Conservation (phyloP, 1,284 basidiomycete species). For the Pascua sp. region DNA sequence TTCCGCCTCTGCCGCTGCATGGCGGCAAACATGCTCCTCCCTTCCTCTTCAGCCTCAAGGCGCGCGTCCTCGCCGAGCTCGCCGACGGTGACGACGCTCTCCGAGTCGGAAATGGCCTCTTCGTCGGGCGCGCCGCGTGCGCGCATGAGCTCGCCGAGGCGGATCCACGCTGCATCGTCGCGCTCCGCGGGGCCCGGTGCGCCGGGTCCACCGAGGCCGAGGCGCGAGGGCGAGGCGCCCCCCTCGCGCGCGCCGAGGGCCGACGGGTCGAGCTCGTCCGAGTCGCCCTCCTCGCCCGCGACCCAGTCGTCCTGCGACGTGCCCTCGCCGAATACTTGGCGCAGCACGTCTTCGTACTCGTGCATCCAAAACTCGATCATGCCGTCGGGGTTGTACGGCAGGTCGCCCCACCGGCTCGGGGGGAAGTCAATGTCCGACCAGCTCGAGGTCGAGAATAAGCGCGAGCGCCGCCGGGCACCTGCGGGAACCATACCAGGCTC, state of each 20-base stretch:
- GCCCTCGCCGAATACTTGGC: conserved; percentile 52
- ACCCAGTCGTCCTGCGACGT: conserved; percentile 27
- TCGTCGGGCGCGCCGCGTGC: conserved; percentile 15
- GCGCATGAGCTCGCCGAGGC: conserved; percentile 41
- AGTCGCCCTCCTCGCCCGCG: conserved; percentile 14
- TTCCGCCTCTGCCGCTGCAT: conserved; percentile 48
- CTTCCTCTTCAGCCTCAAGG: conserved; percentile 51
- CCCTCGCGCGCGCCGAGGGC: conserved; percentile 11
- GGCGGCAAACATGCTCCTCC: conserved; percentile 54
- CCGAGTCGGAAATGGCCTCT: conserved; percentile 76
- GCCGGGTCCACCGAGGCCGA: conserved; percentile 1
- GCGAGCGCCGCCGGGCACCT: conserved; percentile 15
- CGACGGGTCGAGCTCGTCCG: conserved; percentile 7
- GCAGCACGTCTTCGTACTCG: conserved; percentile 56
- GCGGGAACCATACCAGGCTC: conserved; percentile 6
- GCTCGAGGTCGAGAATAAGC: conserved; percentile 10
- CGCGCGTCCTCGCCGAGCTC: conserved; percentile 74
- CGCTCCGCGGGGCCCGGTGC: conserved; percentile 24
- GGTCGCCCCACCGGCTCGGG: conserved; percentile 37
- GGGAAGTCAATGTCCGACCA: conserved; percentile 52
- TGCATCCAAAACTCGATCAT: conserved; percentile 55
- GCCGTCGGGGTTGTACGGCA: conserved; percentile 53
- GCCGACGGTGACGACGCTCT: conserved; percentile 81
- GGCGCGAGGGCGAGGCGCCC: conserved; percentile 11
- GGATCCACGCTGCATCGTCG: conserved; percentile 42